These are phyloP conservation scores for Pelargonium fulgidum DNA, from an alignment of 441 rosid genomes.

Conservation along the genomic window DNA sequence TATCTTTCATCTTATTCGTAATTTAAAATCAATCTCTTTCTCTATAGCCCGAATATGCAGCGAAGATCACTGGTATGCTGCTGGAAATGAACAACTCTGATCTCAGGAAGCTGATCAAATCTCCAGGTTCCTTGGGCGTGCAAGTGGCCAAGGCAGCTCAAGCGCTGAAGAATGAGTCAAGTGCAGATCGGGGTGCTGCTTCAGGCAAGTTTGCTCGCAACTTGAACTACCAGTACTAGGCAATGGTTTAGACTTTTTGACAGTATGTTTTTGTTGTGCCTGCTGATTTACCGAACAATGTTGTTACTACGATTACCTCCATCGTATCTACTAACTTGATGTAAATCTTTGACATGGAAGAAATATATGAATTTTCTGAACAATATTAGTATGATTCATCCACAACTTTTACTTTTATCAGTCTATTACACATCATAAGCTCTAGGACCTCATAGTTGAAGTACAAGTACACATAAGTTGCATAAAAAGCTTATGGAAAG, in stretches of 20 bases:
- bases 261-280: not conserved
- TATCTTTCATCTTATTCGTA: conserved; percentile 10
- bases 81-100: conserved; percentile 22
- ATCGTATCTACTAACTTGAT: not conserved
- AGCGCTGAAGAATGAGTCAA: conserved; percentile 23
- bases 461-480: not conserved
- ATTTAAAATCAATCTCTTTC: conserved; percentile 8
- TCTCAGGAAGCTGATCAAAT: conserved; percentile 14
- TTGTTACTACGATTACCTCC: not conserved
- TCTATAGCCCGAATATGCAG: conserved; percentile 21
- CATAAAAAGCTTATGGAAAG: not conserved
- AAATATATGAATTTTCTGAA: no score
- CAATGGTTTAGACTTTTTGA: conserved; percentile 6
- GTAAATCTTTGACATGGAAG: conserved; percentile 1
- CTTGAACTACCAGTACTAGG: conserved; percentile 17
- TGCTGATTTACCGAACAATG: conserved; percentile 3
- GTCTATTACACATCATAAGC: no score
- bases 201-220: conserved; percentile 18
- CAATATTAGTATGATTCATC: no score
- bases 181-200: conserved; percentile 10
- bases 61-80: conserved; percentile 20
- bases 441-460: no score
- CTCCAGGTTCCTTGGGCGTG: conserved; percentile 19
- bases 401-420: no score
- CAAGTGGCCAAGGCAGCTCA: conserved; percentile 19